These are phyloP conservation scores for Auriscalpium microsporum DNA, from an alignment of 768 basidiomycete genomes.

Conservation along the genomic window DNA sequence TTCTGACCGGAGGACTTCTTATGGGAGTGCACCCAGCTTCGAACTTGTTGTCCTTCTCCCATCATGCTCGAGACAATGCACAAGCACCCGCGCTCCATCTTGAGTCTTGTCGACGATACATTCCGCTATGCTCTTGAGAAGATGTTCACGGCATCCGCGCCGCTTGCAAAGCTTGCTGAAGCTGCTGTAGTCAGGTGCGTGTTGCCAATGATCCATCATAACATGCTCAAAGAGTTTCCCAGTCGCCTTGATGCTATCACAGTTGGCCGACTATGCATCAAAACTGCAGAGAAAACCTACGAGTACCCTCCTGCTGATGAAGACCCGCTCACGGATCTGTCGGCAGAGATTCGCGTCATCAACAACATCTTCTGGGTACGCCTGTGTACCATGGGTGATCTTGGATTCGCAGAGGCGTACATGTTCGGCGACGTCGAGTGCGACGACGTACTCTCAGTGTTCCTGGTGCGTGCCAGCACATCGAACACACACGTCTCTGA, in stretches of 20 bases:
- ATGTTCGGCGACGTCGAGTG: conserved; percentile 16
- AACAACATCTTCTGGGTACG: conserved; percentile 15
- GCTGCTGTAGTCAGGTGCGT: neutral
- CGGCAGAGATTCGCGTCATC: conserved; percentile 5
- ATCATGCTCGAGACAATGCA: no score
- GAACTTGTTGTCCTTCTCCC: no score
- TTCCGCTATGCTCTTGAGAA: neutral
- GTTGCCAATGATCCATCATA: neutral
- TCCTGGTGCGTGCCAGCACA: conserved; percentile 2
- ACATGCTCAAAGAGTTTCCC: neutral
- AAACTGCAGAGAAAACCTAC: neutral
- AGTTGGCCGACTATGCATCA: neutral
- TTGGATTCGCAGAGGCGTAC: conserved; percentile 18
- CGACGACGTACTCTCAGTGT: conserved; percentile 6
- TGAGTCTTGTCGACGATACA: neutral
- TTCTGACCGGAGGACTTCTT: no score
- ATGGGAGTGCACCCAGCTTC: no score
- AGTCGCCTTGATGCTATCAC: neutral
- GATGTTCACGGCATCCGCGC: neutral
- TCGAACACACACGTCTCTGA: neutral
- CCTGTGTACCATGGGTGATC: conserved; percentile 7
- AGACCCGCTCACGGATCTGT: neutral
- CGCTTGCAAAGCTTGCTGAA: neutral
- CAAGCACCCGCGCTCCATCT: neutral
- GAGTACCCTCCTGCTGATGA: neutral